phyloP scores from a whole-genome alignment of 305 asterid species.

The Fraxinus latifolia region DNA sequence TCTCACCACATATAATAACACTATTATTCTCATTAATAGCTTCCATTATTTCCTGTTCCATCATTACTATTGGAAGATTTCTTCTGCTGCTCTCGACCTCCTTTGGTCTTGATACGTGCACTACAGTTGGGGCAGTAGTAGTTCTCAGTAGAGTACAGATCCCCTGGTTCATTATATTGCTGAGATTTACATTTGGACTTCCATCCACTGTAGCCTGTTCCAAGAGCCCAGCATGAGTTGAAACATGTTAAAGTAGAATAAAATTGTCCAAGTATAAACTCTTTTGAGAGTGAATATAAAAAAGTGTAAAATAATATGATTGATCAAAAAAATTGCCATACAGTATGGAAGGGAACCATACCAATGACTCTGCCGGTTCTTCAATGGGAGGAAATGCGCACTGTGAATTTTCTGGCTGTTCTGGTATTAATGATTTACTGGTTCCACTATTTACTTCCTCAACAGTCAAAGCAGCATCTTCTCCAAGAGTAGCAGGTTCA shows the following conservation, averaged over 20 bases:
- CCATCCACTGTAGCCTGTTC: constrained; percentile 40
- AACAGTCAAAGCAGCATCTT: constrained; percentile 26
- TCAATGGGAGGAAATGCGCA: constrained; percentile 22
- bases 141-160: constrained; percentile 19
- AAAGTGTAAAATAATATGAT: background rate
- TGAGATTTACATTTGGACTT: constrained; percentile 20
- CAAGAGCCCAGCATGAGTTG: constrained; percentile 14
- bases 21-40: constrained; percentile 61
- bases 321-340: background rate
- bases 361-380: constrained; percentile 33
- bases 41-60: constrained; percentile 98
- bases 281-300: background rate
- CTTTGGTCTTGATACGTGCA: constrained; percentile 71
- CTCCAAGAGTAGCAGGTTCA: constrained; percentile 22
- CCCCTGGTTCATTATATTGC: constrained; percentile 22
- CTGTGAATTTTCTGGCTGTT: constrained; percentile 23
- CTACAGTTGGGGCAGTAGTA: constrained; percentile 52
- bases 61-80: constrained; percentile 83
- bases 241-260: background rate
- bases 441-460: constrained; percentile 30
- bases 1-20: constrained; percentile 91
- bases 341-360: constrained; percentile 18
- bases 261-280: background rate
- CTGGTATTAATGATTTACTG: constrained; percentile 28
- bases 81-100: constrained; percentile 67